Evolutionary conservation across 306 rosid species (phyloP).

Genomic region (Amphicarpaea edgeworthii): DNA sequence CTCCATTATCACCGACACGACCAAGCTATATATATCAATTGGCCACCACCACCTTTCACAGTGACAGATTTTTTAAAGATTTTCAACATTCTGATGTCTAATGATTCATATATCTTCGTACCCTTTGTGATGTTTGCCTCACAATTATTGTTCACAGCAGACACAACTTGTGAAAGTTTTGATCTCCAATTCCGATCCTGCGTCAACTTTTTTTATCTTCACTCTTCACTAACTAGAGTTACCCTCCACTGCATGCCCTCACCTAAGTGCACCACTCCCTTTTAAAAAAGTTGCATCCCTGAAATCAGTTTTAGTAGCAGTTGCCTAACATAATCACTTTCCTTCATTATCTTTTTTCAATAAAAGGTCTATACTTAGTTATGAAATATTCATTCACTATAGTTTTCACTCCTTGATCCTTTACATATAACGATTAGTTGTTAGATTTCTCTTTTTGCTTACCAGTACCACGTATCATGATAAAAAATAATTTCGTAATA

Average conservation of each 20-base stretch:
- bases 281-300: no score
- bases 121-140: background rate
- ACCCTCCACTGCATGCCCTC: background rate
- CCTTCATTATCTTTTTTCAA: no score
- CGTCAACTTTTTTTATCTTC: background rate
- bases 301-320: no score
- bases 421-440: background rate
- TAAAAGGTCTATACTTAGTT: background rate
- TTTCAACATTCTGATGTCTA: background rate
- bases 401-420: background rate
- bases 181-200: background rate
- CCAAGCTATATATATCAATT: background rate
- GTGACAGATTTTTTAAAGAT: background rate
- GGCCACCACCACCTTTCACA: slow-evolving; percentile 7
- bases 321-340: no score
- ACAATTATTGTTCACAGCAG: slow-evolving; percentile 11
- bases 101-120: background rate
- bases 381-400: background rate
- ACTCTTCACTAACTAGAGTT: background rate
- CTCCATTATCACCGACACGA: slow-evolving; percentile 8
- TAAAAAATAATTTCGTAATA: background rate
- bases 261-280: background rate
- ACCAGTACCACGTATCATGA: background rate
- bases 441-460: background rate
- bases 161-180: background rate